Evolutionary conservation across 202 grass and related monocot species (phyloP).

Genomic region (Setaria italica): DNA sequence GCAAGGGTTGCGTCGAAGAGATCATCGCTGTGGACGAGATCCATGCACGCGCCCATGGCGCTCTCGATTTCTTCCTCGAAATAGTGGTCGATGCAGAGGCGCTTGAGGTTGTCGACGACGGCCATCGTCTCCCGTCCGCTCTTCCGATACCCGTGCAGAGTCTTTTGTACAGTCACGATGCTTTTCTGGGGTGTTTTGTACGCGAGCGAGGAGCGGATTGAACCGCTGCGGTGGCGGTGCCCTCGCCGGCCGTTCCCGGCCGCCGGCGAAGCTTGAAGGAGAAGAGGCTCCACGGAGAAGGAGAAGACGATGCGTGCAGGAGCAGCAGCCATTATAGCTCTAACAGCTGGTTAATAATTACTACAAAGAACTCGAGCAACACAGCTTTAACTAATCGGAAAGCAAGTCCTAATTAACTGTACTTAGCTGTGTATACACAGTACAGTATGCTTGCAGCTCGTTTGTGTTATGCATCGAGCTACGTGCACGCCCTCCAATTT

Average conservation of each 20-base stretch:
- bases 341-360: not conserved
- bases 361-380: not conserved
- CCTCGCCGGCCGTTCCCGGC: not conserved
- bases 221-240: not conserved
- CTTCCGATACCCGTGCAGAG: slow-evolving; percentile 9
- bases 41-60: slow-evolving; percentile 14
- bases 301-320: slow-evolving; percentile 2
- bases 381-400: too few relatives aligned
- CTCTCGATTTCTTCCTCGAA: slow-evolving; percentile 53
- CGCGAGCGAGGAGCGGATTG: not conserved
- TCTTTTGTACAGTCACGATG: too few relatives aligned
- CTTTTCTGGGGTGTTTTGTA: not conserved
- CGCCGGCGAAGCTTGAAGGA: not conserved
- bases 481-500: not conserved
- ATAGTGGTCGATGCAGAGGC: slow-evolving; percentile 60
- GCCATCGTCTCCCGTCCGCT: slow-evolving; percentile 26
- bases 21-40: slow-evolving; percentile 36
- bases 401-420: too few relatives aligned
- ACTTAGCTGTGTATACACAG: not conserved
- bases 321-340: not conserved
- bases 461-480: not conserved
- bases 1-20: slow-evolving; percentile 43
- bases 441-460: not conserved
- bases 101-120: slow-evolving; percentile 51
- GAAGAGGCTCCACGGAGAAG: not conserved